Base-by-base conservation (phyloP, 257 asterid genomes). In the Solanum appendiculatum region DNA sequence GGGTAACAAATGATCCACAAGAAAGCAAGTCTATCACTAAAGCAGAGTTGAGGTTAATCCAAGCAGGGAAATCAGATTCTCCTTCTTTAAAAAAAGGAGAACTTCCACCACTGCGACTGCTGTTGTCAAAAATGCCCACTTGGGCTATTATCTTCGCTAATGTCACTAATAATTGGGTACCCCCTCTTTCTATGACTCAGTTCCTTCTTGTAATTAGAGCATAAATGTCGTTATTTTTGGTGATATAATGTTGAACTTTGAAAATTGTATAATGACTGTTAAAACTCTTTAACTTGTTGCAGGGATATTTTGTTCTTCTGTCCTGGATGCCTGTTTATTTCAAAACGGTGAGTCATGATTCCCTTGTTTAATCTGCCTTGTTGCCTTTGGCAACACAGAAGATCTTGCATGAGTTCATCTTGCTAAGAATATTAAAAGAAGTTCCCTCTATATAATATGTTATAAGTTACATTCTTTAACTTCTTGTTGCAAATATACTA, bases 291-390 rank as follows among this genome's bases (percentile, higher is more conserved):
- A 72, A 89, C 85, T 16, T 81, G 85, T 29, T 92, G 95, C 98
- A 97, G 99, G 99, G 99, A 37, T 97, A 97, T 90, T 97, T 97
- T 86, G 98, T 97, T 88, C 99, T 97, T 89, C 97, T 97, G 81
- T 91, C 99, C 54, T 97, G 99, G 98, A 95, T 97, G 99, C 99
- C 99, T 44, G 98, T 97, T 70, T 95, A 97, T 88, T 97, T 97
- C 84, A 94, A 94, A 92, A 94, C 98, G 29, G 98, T 96, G 90
- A 96, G 98, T 93, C 42, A 37, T 2, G 69, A 13, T 29, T 70
- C 83, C 82, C 51, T 14, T 66, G 37, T 20, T 81, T 81, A 7
- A 81, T 81, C 12, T 81, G 29, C 12, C 29, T 29, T 80, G 29
- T 46, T 9, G 66, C 66, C 85, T 46, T 6, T 46, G 66, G 42